Conservation (phyloP, 2,329 filamentous ascomycete species). For the Colletotrichum shisoi region DNA sequence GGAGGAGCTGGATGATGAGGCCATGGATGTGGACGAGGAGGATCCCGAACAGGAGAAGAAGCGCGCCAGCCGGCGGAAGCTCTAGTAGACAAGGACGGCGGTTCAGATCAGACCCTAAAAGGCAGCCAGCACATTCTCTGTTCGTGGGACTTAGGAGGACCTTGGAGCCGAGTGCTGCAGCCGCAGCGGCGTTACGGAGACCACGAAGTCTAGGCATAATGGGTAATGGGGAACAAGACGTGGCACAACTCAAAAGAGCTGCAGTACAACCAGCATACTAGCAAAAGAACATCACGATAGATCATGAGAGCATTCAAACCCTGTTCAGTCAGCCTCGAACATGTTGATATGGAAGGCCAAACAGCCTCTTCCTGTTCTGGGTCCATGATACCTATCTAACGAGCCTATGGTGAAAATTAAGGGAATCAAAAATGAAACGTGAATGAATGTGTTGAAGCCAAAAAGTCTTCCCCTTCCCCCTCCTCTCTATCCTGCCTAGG, state of each 20-base stretch:
- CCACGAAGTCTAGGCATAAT: not conserved
- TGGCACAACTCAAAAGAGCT: not conserved
- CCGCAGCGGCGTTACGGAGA: not conserved
- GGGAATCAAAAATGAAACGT: constrained; percentile 33
- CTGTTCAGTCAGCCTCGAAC: constrained; percentile 2
- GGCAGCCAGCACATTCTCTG: not conserved
- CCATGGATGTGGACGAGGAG: constrained; percentile 65
- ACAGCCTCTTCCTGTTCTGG: not conserved
- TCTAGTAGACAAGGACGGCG: constrained; percentile 49
- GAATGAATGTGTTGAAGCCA: constrained; percentile 32
- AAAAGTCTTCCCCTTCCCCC: constrained; percentile 22
- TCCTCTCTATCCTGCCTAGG: not conserved
- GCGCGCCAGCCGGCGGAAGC: constrained; percentile 62
- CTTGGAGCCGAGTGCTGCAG: not conserved
- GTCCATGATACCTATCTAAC: constrained; percentile 21
- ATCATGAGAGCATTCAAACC: constrained; percentile 22
- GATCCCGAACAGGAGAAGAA: constrained; percentile 58
- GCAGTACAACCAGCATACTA: not conserved
- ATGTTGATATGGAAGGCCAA: constrained; percentile 12
- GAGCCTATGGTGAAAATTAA: constrained; percentile 24
- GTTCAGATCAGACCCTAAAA: not conserved
- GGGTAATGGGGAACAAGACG: not conserved
- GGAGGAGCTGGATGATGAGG: constrained; percentile 56
- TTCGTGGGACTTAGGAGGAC: not conserved
- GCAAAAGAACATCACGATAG: constrained; percentile 27